Percentiles rank a stretch among this genome's conserved stretches.
Conservation (phyloP, 495 filamentous ascomycete species). For the Penicillium silybi region DNA sequence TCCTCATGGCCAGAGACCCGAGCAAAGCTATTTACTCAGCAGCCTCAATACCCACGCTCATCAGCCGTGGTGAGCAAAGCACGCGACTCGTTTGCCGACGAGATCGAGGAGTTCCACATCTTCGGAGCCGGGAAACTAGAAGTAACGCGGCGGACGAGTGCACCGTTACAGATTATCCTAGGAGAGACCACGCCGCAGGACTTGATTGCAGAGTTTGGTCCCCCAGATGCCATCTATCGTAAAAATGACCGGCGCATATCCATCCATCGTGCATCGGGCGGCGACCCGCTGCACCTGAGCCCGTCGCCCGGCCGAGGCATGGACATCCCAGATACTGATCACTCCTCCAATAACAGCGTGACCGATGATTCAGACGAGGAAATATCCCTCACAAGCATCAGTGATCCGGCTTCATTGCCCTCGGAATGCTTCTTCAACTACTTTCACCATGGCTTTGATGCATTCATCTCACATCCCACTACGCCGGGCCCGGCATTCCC, state of each 20-base stretch:
- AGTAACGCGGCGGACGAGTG: constrained; percentile 58
- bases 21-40: constrained; percentile 67
- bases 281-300: constrained; percentile 38
- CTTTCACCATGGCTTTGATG: constrained; percentile 90
- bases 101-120: constrained; percentile 75
- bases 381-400: constrained; percentile 21
- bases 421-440: constrained; percentile 94
- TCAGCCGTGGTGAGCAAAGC: constrained; percentile 53
- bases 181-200: constrained; percentile 87
- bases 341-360: constrained; percentile 70
- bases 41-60: constrained; percentile 61
- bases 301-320: constrained; percentile 42
- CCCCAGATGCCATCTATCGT: constrained; percentile 91
- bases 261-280: constrained; percentile 60
- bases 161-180: constrained; percentile 62
- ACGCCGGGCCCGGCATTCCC: constrained; percentile 64
- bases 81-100: constrained; percentile 66
- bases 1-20: constrained; percentile 83
- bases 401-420: constrained; percentile 39
- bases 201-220: constrained; percentile 80
- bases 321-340: constrained; percentile 66
- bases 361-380: constrained; percentile 78
- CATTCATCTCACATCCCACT: constrained; percentile 79
- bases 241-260: constrained; percentile 89
- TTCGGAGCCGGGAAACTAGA: constrained; percentile 73